Percentiles rank a stretch among this genome's conserved stretches.
Conservation (phyloP, 257 asterid species). For the Salvia hispanica region DNA sequence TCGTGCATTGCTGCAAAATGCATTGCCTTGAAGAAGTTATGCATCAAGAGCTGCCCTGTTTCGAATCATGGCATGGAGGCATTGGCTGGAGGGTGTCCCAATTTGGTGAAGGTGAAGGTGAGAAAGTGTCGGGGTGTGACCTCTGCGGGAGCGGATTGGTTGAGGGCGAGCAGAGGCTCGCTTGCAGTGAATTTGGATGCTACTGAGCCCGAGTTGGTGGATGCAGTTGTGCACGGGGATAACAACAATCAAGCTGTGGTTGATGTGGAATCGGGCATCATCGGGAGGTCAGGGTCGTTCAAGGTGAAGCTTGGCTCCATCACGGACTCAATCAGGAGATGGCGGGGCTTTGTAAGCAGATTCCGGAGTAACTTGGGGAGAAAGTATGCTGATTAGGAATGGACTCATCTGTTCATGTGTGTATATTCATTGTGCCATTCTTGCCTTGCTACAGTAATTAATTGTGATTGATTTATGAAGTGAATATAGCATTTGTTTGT, state of each 20-base stretch:
- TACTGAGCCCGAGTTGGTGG: slow-evolving; percentile 48
- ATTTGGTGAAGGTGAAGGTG: slow-evolving; percentile 82
- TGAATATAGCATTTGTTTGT: no score
- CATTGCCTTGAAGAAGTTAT: slow-evolving; percentile 66
- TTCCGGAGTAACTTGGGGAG: slow-evolving; percentile 21
- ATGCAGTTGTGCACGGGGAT: slow-evolving; percentile 50
- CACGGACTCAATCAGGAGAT: slow-evolving; percentile 66
- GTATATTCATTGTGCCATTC: not conserved
- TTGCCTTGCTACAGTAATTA: not conserved
- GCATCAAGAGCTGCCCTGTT: slow-evolving; percentile 90
- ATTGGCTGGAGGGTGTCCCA: slow-evolving; percentile 84
- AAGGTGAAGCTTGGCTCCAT: slow-evolving; percentile 59
- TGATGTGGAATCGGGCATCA: slow-evolving; percentile 40
- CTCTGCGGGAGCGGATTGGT: slow-evolving; percentile 67
- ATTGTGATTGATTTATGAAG: no score
- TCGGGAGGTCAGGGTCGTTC: slow-evolving; percentile 57
- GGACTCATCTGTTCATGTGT: not conserved
- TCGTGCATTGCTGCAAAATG: slow-evolving; percentile 75
- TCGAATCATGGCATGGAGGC: slow-evolving; percentile 80
- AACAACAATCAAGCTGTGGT: slow-evolving; percentile 37
- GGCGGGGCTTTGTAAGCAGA: slow-evolving; percentile 66
- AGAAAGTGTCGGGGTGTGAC: slow-evolving; percentile 88
- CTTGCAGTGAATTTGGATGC: slow-evolving; percentile 74
- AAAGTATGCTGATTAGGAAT: not conserved
- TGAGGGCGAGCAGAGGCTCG: slow-evolving; percentile 66